Conservation (phyloP, 768 basidiomycete genomes). For the Leccinum uliginosum region DNA sequence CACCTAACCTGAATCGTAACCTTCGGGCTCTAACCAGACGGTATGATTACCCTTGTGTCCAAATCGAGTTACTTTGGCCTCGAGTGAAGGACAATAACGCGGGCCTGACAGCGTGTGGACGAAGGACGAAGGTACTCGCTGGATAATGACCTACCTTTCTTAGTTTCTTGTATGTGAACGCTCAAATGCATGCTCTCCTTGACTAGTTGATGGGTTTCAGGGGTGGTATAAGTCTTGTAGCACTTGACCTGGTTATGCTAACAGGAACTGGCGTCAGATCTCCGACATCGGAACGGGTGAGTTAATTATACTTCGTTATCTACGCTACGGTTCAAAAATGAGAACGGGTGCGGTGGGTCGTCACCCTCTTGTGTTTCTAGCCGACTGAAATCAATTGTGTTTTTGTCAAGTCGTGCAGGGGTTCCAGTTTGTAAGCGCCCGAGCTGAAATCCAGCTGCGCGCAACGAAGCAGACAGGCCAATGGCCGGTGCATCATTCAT, state of each 20-base stretch:
- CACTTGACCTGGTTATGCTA: slow-evolving; percentile 74
- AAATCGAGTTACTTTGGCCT: slow-evolving; percentile 82
- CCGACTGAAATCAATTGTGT: slow-evolving; percentile 64
- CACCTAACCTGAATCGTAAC: slow-evolving; percentile 77
- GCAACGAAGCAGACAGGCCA: slow-evolving; percentile 74
- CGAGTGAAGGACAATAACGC: slow-evolving; percentile 87
- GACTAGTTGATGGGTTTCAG: slow-evolving; percentile 70
- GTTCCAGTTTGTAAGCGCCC: slow-evolving; percentile 85
- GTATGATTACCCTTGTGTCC: slow-evolving; percentile 63
- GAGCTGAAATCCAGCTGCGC: slow-evolving; percentile 72
- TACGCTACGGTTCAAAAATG: slow-evolving; percentile 64
- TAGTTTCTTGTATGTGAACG: slow-evolving; percentile 84
- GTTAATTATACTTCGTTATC: slow-evolving; percentile 58
- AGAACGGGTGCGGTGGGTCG: slow-evolving; percentile 62
- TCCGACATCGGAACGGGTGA: neutral
- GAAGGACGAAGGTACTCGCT: neutral
- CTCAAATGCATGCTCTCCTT: slow-evolving; percentile 72
- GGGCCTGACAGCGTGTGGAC: slow-evolving; percentile 49
- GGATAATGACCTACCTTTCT: slow-evolving; percentile 53
- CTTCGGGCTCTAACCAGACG: slow-evolving; percentile 91
- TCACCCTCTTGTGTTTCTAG: slow-evolving; percentile 70
- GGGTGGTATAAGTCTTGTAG: slow-evolving; percentile 69
- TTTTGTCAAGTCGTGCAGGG: slow-evolving; percentile 70
- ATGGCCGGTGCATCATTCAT: slow-evolving; percentile 66
- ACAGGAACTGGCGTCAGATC: neutral